phyloP scores from a whole-genome alignment of 805 yeast species.

The Huiozyma sinensis region DNA sequence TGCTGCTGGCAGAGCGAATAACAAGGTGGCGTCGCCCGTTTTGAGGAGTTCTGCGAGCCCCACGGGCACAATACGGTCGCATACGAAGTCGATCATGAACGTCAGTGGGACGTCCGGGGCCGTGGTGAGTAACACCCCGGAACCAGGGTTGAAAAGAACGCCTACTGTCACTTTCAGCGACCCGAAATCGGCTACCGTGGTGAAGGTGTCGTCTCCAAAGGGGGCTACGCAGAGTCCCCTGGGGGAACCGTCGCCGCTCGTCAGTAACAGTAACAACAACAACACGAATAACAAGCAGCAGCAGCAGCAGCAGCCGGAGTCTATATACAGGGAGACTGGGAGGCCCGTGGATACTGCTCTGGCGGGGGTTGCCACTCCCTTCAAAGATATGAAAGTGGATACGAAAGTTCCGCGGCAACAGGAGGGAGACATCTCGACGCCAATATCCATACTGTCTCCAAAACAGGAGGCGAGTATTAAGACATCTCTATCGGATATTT shows the following conservation, averaged over 20 bases:
- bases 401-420: conserved; percentile 1
- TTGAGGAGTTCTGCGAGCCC: conserved; percentile 16
- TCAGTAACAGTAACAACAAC: neutral
- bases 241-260: neutral
- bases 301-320: neutral
- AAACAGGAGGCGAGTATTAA: neutral
- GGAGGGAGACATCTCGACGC: neutral
- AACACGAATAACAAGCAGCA: neutral
- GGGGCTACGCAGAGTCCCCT: neutral
- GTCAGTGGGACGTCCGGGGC: conserved; percentile 24
- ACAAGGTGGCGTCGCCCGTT: conserved; percentile 2
- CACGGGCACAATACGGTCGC: conserved; percentile 5
- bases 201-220: conserved; percentile 7
- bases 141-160: conserved; percentile 20
- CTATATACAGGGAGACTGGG: neutral
- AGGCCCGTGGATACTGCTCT: neutral
- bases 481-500: neutral
- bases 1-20: neutral
- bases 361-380: neutral
- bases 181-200: conserved; percentile 7
- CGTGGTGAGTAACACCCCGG: conserved; percentile 22
- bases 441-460: conserved; percentile 6
- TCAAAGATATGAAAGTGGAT: conserved; percentile 1
- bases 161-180: conserved; percentile 27
- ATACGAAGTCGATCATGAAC: conserved; percentile 22